Conservation (phyloP, 768 basidiomycete genomes). For the Boletellus ananas region DNA sequence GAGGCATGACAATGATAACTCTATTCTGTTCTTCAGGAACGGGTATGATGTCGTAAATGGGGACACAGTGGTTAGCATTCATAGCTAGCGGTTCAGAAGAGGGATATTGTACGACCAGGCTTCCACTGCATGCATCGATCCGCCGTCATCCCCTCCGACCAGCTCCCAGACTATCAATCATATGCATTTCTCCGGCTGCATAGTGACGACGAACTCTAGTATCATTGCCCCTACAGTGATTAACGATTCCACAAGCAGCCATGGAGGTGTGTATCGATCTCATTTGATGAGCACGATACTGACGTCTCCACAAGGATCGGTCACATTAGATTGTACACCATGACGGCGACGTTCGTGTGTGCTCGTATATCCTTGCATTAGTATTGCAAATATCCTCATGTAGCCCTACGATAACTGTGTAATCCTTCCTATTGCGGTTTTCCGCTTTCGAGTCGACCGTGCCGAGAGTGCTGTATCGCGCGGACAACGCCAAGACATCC, state of each 20-base stretch:
- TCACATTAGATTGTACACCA: too few relatives aligned
- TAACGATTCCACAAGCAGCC: neutral
- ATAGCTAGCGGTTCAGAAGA: neutral
- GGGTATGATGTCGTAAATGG: conserved; percentile 23
- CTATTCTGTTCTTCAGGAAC: conserved; percentile 5
- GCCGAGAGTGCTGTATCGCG: too few relatives aligned
- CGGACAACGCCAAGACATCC: too few relatives aligned
- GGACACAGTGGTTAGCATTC: conserved; percentile 34
- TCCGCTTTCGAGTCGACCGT: too few relatives aligned
- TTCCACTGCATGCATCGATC: neutral
- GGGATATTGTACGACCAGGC: conserved; percentile 19
- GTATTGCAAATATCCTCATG: too few relatives aligned
- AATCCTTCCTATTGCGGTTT: too few relatives aligned
- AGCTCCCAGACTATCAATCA: neutral
- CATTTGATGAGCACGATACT: too few relatives aligned
- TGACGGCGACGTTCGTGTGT: too few relatives aligned
- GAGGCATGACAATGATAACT: conserved; percentile 33
- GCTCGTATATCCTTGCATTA: too few relatives aligned
- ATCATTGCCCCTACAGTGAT: neutral
- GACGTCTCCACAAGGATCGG: too few relatives aligned
- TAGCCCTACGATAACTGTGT: too few relatives aligned
- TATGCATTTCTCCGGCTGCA: neutral
- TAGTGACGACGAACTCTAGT: conserved; percentile 4
- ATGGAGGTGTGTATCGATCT: neutral
- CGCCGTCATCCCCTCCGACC: neutral